Percentiles rank a stretch among this genome's conserved stretches.
phyloP scores from a whole-genome alignment of 129 eudicot species.

The Lactuca sativa region DNA sequence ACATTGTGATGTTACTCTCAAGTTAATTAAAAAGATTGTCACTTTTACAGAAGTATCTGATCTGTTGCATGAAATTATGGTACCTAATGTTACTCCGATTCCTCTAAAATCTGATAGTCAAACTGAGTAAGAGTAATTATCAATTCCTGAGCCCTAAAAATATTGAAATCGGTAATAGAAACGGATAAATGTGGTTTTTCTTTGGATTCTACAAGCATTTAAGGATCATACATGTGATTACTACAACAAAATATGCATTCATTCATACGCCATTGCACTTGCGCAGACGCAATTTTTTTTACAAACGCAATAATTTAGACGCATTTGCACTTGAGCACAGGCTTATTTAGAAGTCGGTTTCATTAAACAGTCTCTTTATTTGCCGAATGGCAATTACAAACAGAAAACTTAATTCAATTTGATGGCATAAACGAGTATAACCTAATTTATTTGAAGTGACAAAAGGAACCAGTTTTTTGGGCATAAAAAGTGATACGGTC shows the following conservation, averaged over 20 bases:
- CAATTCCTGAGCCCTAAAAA: not conserved
- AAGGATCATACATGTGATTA: not conserved
- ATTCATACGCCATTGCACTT: slow-evolving; percentile 6
- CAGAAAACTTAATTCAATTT: not conserved
- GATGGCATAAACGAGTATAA: slow-evolving; percentile 6
- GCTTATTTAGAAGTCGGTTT: not conserved
- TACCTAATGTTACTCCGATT: no score
- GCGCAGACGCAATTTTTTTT: not conserved
- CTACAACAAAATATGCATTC: not conserved
- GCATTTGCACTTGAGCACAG: slow-evolving; percentile 19
- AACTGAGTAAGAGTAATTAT: no score
- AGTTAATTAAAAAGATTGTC: no score
- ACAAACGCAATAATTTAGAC: slow-evolving; percentile 10
- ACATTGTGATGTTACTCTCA: not conserved
- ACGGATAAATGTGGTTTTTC: not conserved
- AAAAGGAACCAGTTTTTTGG: not conserved
- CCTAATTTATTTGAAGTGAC: slow-evolving; percentile 16
- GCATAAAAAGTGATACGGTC: not conserved
- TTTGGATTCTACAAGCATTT: not conserved
- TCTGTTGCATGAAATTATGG: no score
- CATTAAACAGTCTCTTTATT: not conserved
- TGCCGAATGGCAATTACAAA: not conserved
- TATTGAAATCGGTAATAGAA: not conserved
- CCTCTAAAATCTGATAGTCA: no score
- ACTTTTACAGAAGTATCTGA: no score